Base-by-base conservation (phyloP, 345 rosid species). In the Sonneratia alba region DNA sequence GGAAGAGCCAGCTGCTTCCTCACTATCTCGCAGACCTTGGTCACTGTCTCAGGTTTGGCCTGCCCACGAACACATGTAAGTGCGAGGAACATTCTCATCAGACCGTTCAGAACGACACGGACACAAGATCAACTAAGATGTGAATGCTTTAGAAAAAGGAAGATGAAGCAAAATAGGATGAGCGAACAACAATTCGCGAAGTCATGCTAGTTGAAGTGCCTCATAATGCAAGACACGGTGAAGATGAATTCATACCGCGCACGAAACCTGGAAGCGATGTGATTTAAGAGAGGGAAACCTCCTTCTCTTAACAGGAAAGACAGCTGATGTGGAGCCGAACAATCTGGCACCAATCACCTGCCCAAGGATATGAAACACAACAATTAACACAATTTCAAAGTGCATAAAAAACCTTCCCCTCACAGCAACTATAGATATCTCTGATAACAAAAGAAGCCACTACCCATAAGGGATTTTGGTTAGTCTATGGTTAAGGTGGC, bases 1-100 rank as follows among this genome's bases (percentile, higher is more conserved):
- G 85, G 73, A 36, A 84, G 66, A 32, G 86, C 87, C 70, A 84
- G 65, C 71, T 86, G 84, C 81, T 86, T 81, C 86, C 68, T 82
- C 72, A 83, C 85, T 53, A 86, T 82, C 43, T 72, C 63, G 72
- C 81, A 75, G 24, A 82, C 89, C 77, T 72, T 83, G 10, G 68
- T 24, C 67, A 86, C 77, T 0, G 86, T 86, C 66, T 82, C 85
- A 1, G 78, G 77, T 71, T 84, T 81, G 72, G 86, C 90, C 87
- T 76, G 66, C 18, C 18, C 16, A 62, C 38, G 0, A 61, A 24
- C 16, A 27, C 10, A 22, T 24, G 15, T 21, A 24, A 61, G 27
- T 61, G 37, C 62, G 1, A 27, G 12, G 37, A 27, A 61, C 66
- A 24, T 24, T 1, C 13, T 8, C 21, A 24, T n/a, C 11, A 4